Conservation (phyloP, 192 early-diverging fungal species). For the Gigaspora rosea region DNA sequence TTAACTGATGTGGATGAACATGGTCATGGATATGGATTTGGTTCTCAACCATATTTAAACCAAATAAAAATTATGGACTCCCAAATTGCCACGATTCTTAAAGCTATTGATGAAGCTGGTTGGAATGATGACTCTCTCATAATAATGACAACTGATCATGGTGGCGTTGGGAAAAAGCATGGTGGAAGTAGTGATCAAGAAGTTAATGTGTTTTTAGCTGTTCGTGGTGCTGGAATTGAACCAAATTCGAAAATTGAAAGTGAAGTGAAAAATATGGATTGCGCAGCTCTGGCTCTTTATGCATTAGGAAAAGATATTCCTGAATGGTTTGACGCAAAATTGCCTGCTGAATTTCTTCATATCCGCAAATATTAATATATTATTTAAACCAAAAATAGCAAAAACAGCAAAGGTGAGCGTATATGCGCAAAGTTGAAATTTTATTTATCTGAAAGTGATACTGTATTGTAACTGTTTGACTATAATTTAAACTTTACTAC, state of each 20-base stretch:
- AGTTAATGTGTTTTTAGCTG: conserved; percentile 13
- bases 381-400: too few species aligned
- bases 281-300: conserved; percentile 13
- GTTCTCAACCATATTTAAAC: conserved; percentile 2
- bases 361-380: too few species aligned
- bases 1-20: conserved; percentile 16
- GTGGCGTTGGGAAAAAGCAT: conserved; percentile 5
- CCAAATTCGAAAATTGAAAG: background rate
- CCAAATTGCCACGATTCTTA: conserved; percentile 4
- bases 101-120: background rate
- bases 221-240: conserved; percentile 15
- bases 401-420: too few species aligned
- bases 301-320: conserved; percentile 23
- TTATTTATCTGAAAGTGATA: too few species aligned
- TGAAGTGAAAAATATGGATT: conserved; percentile 29
- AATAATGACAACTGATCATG: conserved; percentile 33
- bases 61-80: conserved; percentile 26
- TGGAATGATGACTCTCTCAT: conserved; percentile 18
- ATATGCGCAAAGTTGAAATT: too few species aligned
- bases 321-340: conserved; percentile 28
- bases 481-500: too few species aligned
- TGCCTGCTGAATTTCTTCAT: background rate
- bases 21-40: conserved; percentile 7
- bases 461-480: too few species aligned
- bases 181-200: conserved; percentile 18